Evolutionary conservation across 257 asterid genomes (phyloP), one percentile per base, ranked within the genome.

Genomic region (Cruciata laevipes): DNA sequence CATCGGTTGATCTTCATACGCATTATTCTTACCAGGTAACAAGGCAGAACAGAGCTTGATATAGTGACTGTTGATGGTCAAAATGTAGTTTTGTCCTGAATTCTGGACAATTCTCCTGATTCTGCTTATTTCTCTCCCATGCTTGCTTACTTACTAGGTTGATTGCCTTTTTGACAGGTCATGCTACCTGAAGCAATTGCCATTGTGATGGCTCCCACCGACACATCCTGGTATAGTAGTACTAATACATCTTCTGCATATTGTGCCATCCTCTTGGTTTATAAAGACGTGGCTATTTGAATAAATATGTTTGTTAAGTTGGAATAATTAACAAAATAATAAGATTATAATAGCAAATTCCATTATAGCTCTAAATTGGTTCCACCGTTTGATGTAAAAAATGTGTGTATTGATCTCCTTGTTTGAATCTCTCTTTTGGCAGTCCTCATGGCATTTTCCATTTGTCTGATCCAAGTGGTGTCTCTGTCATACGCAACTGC

Each of bases 11-110:
- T 83, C 90, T 94, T 75, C 99, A 94, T 84, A 94, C 99, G 57
- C 99, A 94, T 81, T 94, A 94, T 72, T 94, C 99, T 18, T 94
- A 90, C 78, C 99, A 94, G 99, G 99, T 90, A 90, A 63, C 21
- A n/a, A 14, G 61, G 37, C 17, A 12, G 23, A 27, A 31, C 1
- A 20, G 7, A 32, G 68, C 33, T 24, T 23, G 23, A 30, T 6
- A 14, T 18, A 24, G 61, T 1, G 51, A 32, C 20, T 20, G 21
- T 9, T 40, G 11, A 21, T 14, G 23, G 31, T 64, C 55, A 64
- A 18, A 38, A 7, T 11, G 20, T 64, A 13, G 55, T 9, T 55
- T 64, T 37, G 4, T 51, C 30, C 6, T 31, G n/a, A n/a, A n/a
- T n/a, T 4, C 33, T 67, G 23, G n/a, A n/a, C n/a, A n/a, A 17